These are phyloP conservation scores for Anthostomella pinea DNA, from an alignment of 2,329 filamentous ascomycete species.

Conservation along the genomic window DNA sequence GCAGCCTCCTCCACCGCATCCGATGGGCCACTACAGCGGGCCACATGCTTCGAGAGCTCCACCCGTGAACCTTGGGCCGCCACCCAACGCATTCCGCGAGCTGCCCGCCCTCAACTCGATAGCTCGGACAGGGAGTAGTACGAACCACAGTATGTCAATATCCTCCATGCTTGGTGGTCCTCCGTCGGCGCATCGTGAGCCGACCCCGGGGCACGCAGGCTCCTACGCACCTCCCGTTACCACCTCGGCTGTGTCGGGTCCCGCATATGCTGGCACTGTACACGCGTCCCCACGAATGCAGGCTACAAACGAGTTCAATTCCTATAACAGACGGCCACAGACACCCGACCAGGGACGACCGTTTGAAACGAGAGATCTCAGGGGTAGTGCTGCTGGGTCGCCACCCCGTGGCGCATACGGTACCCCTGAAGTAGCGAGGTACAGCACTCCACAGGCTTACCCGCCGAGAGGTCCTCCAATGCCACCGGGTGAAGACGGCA, in stretches of 20 bases:
- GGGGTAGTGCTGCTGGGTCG: conserved; percentile 45
- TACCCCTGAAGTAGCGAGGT: conserved; percentile 58
- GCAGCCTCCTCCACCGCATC: conserved; percentile 25
- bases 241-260: conserved; percentile 39
- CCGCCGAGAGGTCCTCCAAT: conserved; percentile 47
- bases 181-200: conserved; percentile 42
- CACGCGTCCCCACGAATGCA: conserved; percentile 57
- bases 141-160: conserved; percentile 59
- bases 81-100: conserved; percentile 31
- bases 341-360: conserved; percentile 67
- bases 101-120: conserved; percentile 36
- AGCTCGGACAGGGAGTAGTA: conserved; percentile 43
- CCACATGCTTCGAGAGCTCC: conserved; percentile 29
- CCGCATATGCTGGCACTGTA: conserved; percentile 45
- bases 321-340: conserved; percentile 62
- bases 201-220: conserved; percentile 37
- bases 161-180: conserved; percentile 58
- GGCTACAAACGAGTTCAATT: conserved; percentile 52
- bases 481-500: conserved; percentile 44
- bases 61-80: conserved; percentile 28
- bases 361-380: conserved; percentile 45
- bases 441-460: conserved; percentile 58
- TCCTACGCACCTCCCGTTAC: conserved; percentile 42
- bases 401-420: conserved; percentile 47
- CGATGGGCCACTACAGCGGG: conserved; percentile 28